A percentile compares a stretch with the other conserved stretches of the same genome.
phyloP scores from a whole-genome alignment of 2,329 filamentous ascomycete species.

The Cercospora sojina region DNA sequence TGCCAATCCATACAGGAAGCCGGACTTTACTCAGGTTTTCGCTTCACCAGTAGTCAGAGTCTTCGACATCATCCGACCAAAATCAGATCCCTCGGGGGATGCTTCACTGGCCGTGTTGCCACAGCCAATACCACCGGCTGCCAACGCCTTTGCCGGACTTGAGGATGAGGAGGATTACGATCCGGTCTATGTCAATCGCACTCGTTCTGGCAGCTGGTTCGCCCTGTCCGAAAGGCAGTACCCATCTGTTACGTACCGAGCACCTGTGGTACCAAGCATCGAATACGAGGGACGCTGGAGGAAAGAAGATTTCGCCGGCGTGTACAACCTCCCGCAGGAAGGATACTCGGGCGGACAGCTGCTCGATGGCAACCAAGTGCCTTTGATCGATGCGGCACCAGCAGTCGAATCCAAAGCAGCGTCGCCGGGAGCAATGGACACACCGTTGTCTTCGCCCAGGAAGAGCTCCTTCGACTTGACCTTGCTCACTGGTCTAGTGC shows the following conservation, averaged over 20 bases:
- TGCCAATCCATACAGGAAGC: conserved; percentile 31
- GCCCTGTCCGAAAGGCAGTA: conserved; percentile 85
- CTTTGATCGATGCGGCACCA: conserved; percentile 26
- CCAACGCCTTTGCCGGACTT: conserved; percentile 27
- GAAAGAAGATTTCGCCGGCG: conserved; percentile 30
- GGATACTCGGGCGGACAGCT: conserved; percentile 10
- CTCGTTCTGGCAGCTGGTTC: conserved; percentile 85
- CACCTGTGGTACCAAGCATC: conserved; percentile 58
- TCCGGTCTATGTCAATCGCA: conserved; percentile 78
- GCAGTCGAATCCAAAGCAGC: background rate
- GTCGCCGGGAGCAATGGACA: conserved; percentile 5
- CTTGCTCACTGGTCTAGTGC: conserved; percentile 3
- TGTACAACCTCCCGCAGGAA: conserved; percentile 32
- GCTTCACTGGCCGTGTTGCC: conserved; percentile 80
- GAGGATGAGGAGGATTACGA: conserved; percentile 42
- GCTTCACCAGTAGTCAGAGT: conserved; percentile 36
- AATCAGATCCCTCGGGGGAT: conserved; percentile 63
- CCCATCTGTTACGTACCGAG: conserved; percentile 75
- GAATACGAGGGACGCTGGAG: conserved; percentile 52
- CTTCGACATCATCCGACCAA: conserved; percentile 49
- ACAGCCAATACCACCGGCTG: conserved; percentile 69
- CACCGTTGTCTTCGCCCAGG: conserved; percentile 1
- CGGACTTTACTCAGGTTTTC: conserved; percentile 34
- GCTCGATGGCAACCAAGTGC: conserved; percentile 17
- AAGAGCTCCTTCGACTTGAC: conserved; percentile 7